Evolutionary conservation across 352 stramenopile species (phyloP).

Genomic region (Phytopythium chamaehyphon): DNA sequence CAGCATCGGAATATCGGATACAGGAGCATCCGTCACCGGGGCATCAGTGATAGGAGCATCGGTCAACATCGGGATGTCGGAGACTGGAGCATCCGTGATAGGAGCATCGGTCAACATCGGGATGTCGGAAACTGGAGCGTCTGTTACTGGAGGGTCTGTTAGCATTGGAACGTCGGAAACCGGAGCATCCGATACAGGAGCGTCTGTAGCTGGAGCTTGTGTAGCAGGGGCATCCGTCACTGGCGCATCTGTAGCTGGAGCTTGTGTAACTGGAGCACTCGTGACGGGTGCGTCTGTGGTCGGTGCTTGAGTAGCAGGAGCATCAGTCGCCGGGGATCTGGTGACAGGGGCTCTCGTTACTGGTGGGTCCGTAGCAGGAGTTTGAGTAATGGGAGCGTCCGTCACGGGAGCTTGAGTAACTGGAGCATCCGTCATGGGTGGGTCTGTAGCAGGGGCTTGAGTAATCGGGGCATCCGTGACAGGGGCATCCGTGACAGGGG

Average conservation of each 20-base stretch:
- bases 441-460: not conserved
- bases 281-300: not conserved
- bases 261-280: not conserved
- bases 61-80: slow-evolving; percentile 1
- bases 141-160: not conserved
- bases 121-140: not conserved
- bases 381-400: not conserved
- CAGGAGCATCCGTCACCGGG: not conserved
- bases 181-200: not conserved
- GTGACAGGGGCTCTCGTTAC: not conserved
- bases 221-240: not conserved
- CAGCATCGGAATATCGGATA: not conserved
- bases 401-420: not conserved
- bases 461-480: not conserved
- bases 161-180: not conserved
- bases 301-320: not conserved
- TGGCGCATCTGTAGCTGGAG: not conserved
- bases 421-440: not conserved
- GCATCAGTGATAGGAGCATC: not conserved
- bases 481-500: slow-evolving; percentile 3
- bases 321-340: not conserved
- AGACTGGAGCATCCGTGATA: not conserved
- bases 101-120: slow-evolving; percentile 1
- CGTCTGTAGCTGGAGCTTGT: not conserved
- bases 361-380: not conserved